Percentiles rank a stretch among this genome's conserved stretches.
phyloP scores from a whole-genome alignment of 306 rosid species.

The Castanea crenata region DNA sequence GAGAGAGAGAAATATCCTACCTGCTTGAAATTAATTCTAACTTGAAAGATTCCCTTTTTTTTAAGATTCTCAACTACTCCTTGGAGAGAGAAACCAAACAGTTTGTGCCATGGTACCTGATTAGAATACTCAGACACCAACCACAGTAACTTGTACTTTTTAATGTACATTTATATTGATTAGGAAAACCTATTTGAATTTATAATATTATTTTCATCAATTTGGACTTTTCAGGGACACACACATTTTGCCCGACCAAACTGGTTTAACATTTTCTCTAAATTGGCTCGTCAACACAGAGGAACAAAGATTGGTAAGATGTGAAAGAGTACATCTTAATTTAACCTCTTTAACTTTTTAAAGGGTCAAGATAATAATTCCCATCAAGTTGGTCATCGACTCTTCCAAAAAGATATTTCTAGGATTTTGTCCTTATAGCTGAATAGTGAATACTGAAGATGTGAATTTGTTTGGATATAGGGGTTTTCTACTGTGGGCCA shows the following conservation, averaged over 20 bases:
- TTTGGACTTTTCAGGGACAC: constrained; percentile 46
- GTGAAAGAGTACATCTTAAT: neutral
- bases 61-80: no score
- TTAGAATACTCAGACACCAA: no score
- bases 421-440: neutral
- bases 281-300: constrained; percentile 58
- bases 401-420: neutral
- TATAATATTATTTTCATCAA: neutral
- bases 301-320: constrained; percentile 79
- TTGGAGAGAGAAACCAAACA: no score
- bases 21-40: no score
- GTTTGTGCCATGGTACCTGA: no score
- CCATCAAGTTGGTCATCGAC: neutral
- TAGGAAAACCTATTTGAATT: neutral
- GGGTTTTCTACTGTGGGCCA: constrained; percentile 89
- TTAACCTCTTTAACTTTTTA: neutral
- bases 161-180: no score
- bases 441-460: constrained; percentile 8
- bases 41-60: no score
- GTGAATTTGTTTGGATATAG: constrained; percentile 46
- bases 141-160: no score
- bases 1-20: no score
- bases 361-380: neutral
- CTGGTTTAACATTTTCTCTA: constrained; percentile 76
- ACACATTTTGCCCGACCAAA: constrained; percentile 81